Base-by-base conservation (phyloP, 306 rosid species). In the Ceratonia siliqua region DNA sequence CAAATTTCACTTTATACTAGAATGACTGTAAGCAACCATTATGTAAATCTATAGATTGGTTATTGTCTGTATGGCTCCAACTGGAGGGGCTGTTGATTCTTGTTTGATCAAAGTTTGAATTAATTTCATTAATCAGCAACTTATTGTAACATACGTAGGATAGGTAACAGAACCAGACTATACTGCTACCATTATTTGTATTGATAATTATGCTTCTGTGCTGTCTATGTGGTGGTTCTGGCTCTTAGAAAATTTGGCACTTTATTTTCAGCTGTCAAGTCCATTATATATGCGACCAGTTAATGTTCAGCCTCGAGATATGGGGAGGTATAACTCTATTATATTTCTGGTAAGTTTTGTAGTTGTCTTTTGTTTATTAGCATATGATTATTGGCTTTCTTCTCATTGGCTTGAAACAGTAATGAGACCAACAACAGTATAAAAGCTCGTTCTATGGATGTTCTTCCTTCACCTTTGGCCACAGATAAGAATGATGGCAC, bases 401-500 rank as follows among this genome's bases (percentile, higher is more conserved):
- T 82, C 79, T 75, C 70, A 72, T 73, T 82, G 59, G 38, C 70
- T 53, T 81, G 69, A 78, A 68, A 77, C 84, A 92, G 98, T 87
- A 88, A 77, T 73, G 92, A 83, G 68, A 79, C 72, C 71, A 55
- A 57, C 62, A 80, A 80, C 76, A 76, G 14, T 38, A 63, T 68
- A 70, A 84, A 72, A 80, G 78, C 90, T 64, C 85, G 64, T 62
- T 86, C 90, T 5, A 55, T 66, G 87, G 90, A 85, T 78, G 84
- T 17, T 68, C 84, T 85, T 83, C 83, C 94, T 82, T 88, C 90
- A 75, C 82, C 94, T 57, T 55, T 77, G 77, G 63, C 88, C 49
- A 56, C 83, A 50, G 88, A 87, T 79, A 88, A 86, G 82, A 85
- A 77, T 56, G 97, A 90, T 63, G 93, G 96, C 68, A 84, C 96